Evolutionary conservation across 306 rosid species (phyloP), one percentile per base, ranked within the genome.

Genomic region (Cucumis hystrix): DNA sequence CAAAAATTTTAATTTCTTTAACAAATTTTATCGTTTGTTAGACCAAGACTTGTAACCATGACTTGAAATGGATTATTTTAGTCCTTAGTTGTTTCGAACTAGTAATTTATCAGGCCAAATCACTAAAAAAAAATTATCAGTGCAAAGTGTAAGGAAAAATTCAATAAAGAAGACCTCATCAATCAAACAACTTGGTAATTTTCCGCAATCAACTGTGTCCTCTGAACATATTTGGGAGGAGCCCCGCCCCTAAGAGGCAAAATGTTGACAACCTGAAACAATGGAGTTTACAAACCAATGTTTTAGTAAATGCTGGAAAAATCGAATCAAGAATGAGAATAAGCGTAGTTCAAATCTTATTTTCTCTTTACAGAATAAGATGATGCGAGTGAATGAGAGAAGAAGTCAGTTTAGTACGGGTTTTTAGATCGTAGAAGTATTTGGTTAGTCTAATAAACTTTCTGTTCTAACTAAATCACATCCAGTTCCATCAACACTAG

Each of bases 161-260:
- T 33, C 3, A 20, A 41, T 41, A 6, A 71, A 11, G 51, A 6
- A 71, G 8, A 28, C 43, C 28, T 71, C 25, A 30, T 10, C 62
- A 52, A 65, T 91, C 86, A 93, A 77, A 85, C 92, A 67, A 91
- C 96, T 86, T 87, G 95, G 80, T 94, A 94, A 80, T 87, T 89
- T 83, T 94, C 98, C 1, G 98, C 84, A 54, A 92, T 60, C 86
- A 94, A 84, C 67, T 94, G 98, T 64, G 96, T 90, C 86, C 98
- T 89, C 88, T 94, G 98, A 70, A 92, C 52, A 80, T 79, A 87
- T 79, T 83, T 90, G 80, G 98, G 98, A 74, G 93, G 86, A 79
- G 84, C 85, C 43, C 97, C 96, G 66, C 97, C 96, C 76, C 78
- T 89, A 25, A 79, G 83, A 35, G 96, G 97, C 78, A 94, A 74